phyloP scores from a whole-genome alignment of 1,284 basidiomycete species.

The Blastosporella zonata region DNA sequence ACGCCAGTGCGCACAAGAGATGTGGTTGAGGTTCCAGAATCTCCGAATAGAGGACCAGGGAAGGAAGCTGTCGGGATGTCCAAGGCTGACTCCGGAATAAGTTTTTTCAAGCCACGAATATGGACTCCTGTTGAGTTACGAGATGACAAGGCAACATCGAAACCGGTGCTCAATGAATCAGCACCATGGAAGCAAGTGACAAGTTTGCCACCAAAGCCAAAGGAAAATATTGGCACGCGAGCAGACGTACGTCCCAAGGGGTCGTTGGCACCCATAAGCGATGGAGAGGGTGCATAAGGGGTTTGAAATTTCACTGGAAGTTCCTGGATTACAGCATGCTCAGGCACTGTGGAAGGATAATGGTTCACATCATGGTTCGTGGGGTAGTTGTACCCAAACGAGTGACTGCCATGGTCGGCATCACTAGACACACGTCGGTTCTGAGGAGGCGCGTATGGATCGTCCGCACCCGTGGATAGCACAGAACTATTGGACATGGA shows the following conservation, averaged over 20 bases:
- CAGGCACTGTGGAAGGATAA: conserved; percentile 8
- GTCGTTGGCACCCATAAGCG: conserved; percentile 78
- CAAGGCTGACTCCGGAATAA: conserved; percentile 67
- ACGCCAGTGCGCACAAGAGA: conserved; percentile 66
- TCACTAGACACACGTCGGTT: conserved; percentile 25
- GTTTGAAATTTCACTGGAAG: conserved; percentile 43
- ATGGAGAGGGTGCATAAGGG: conserved; percentile 73
- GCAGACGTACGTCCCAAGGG: conserved; percentile 73
- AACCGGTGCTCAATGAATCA: conserved; percentile 63
- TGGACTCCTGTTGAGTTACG: conserved; percentile 69
- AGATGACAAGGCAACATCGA: conserved; percentile 74
- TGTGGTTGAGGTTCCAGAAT: conserved; percentile 63
- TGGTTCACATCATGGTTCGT: conserved; percentile 15
- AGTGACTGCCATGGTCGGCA: conserved; percentile 24
- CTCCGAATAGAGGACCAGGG: conserved; percentile 84
- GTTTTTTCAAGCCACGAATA: conserved; percentile 63
- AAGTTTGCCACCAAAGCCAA: conserved; percentile 87
- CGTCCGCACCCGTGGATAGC: conserved; percentile 35
- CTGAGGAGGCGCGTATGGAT: conserved; percentile 42
- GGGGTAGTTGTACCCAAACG: conserved; percentile 25
- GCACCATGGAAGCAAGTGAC: conserved; percentile 84
- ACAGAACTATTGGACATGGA: conserved; percentile 52
- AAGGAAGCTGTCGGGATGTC: conserved; percentile 58
- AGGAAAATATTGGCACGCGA: conserved; percentile 77
- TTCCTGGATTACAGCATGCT: conserved; percentile 34